Base-by-base conservation (phyloP, 768 basidiomycete genomes). In the Heimioporus sp. region DNA sequence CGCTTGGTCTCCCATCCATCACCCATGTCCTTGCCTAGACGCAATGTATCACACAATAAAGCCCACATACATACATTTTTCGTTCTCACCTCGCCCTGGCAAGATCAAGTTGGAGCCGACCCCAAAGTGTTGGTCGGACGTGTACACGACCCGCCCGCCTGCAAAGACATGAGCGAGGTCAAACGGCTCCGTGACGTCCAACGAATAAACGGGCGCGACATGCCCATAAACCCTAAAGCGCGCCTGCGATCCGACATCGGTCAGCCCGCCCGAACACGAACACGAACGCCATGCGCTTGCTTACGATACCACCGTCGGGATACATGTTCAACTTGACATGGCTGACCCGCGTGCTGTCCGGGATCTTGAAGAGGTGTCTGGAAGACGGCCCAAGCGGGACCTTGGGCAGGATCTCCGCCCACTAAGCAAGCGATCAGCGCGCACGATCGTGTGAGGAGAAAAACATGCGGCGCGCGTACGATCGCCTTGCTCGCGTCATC, bases 1-100 rank as follows among this genome's bases (percentile, higher is more conserved):
- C 97, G 79, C 66, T 89, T 92, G 4, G 96, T 98, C 72, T 99
- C 97, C 97, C 97, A 99, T 5, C 97, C 97, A 64, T 97, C 95
- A 5, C 94, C 85, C 93, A 99, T 99, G 62, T 96, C 87, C 65
- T 85, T 86, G 24, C 91, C 80, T 81, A 46, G 24, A 35, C 17
- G 21, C 38, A 43, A 54, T 32, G 49, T 5, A 46, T 17, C 42
- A 7, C n/a, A n/a, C n/a, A n/a, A n/a, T n/a, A n/a, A n/a, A n/a
- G n/a, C n/a, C n/a, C n/a, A n/a, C n/a, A n/a, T n/a, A n/a, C n/a
- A n/a, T n/a, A n/a, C n/a, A n/a, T n/a, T n/a, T n/a, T n/a, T n/a
- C n/a, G n/a, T 31, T 2, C 58, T 58, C 57, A 73, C 86, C 96
- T 68, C 95, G 73, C 28, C 96, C 96, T 1, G 96, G 95, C 36